Percentiles rank a stretch among this genome's conserved stretches.
Evolutionary conservation across 1,284 basidiomycete genomes (phyloP).

Genomic region (Ustilago shanxiensis): DNA sequence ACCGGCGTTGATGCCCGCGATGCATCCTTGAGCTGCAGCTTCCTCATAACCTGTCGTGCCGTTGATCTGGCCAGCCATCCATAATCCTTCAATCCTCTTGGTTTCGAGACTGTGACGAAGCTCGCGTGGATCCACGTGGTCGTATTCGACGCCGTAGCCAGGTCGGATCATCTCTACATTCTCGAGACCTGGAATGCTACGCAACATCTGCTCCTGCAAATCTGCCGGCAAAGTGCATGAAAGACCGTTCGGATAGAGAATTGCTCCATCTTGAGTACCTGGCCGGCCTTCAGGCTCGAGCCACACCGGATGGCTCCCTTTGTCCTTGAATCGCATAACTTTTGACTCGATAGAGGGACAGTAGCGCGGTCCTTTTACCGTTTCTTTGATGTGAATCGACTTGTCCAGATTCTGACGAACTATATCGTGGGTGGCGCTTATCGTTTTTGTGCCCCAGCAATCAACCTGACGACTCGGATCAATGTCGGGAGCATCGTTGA

Average conservation of each 20-base stretch:
- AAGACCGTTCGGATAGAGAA: conserved; percentile 90
- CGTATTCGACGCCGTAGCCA: conserved; percentile 93
- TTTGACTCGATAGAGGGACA: conserved; percentile 92
- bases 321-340: conserved; percentile 81
- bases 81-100: conserved; percentile 76
- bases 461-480: conserved; percentile 77
- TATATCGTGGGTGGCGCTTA: conserved; percentile 79
- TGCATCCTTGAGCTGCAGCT: conserved; percentile 84
- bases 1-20: conserved; percentile 89
- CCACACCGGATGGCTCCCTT: conserved; percentile 81
- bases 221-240: conserved; percentile 88
- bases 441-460: conserved; percentile 83
- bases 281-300: conserved; percentile 91
- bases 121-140: conserved; percentile 88
- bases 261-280: conserved; percentile 77
- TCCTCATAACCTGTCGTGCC: conserved; percentile 91
- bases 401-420: conserved; percentile 77
- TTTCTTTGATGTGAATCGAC: conserved; percentile 86
- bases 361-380: conserved; percentile 89
- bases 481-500: conserved; percentile 46
- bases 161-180: conserved; percentile 83
- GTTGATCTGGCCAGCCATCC: conserved; percentile 63
- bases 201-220: conserved; percentile 82
- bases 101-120: conserved; percentile 83
- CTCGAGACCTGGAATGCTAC: conserved; percentile 85